phyloP scores from a whole-genome alignment of 306 rosid genomes.

The Quercus dentata region DNA sequence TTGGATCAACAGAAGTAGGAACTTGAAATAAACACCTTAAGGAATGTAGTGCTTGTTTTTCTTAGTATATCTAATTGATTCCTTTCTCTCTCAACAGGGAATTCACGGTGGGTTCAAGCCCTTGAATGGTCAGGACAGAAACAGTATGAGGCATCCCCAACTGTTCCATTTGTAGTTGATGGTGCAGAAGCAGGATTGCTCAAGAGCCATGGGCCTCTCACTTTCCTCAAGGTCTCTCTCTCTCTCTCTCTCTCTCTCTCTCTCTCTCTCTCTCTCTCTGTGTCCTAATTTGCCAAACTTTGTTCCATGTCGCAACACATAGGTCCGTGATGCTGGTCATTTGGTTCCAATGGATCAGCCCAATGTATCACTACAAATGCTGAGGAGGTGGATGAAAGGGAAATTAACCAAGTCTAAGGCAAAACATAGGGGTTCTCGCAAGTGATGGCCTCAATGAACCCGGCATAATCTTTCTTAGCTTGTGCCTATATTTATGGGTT shows the following conservation, averaged over 20 bases:
- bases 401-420: slow-evolving; percentile 29
- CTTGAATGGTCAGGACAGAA: slow-evolving; percentile 86
- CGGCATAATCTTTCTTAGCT: slow-evolving; percentile 8
- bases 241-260: background rate
- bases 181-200: slow-evolving; percentile 67
- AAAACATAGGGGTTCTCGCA: slow-evolving; percentile 34
- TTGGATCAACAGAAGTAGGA: background rate
- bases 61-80: background rate
- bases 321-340: slow-evolving; percentile 82
- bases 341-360: slow-evolving; percentile 99
- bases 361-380: slow-evolving; percentile 71
- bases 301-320: background rate
- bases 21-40: background rate
- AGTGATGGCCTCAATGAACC: slow-evolving; percentile 23
- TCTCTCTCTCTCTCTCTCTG: background rate
- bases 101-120: slow-evolving; percentile 86
- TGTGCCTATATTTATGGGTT: background rate
- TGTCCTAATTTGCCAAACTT: slow-evolving; percentile 5
- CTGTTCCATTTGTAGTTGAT: slow-evolving; percentile 54
- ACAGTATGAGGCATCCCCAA: slow-evolving; percentile 39
- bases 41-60: background rate
- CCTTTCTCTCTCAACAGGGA: slow-evolving; percentile 38
- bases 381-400: slow-evolving; percentile 75
- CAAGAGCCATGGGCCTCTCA: slow-evolving; percentile 69
- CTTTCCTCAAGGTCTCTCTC: slow-evolving; percentile 71